phyloP scores from a whole-genome alignment of 2,329 filamentous ascomycete genomes.

The Ilyonectria mors-panacis region DNA sequence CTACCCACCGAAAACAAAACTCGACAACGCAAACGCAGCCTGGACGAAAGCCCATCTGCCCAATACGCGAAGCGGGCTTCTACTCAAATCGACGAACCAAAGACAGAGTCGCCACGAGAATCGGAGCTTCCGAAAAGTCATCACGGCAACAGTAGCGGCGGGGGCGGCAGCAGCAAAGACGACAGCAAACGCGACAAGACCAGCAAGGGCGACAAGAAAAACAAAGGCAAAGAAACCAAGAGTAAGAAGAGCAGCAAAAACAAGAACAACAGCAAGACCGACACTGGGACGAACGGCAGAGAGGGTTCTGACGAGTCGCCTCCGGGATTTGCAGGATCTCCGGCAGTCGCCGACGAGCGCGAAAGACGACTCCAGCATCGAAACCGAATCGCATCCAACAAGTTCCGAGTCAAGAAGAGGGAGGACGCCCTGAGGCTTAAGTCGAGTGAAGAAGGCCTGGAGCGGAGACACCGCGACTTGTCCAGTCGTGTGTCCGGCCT shows the following conservation, averaged over 20 bases:
- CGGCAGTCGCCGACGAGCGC: not conserved
- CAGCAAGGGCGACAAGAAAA: not conserved
- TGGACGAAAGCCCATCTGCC: not conserved
- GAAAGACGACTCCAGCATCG: conserved; percentile 29
- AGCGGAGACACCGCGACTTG: conserved; percentile 34
- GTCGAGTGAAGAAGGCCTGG: conserved; percentile 35
- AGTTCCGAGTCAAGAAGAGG: conserved; percentile 43
- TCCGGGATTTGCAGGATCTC: not conserved
- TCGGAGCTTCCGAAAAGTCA: not conserved
- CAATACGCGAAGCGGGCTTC: not conserved
- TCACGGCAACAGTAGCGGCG: not conserved
- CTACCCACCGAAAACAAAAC: not conserved
- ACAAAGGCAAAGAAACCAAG: not conserved
- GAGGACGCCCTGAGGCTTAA: conserved; percentile 36
- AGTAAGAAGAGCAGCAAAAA: not conserved
- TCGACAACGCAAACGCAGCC: not conserved
- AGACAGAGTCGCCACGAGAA: not conserved
- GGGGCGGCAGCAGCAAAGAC: not conserved
- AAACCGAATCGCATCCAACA: conserved; percentile 46
- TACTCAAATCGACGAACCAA: not conserved
- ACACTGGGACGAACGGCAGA: not conserved
- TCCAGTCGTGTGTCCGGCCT: conserved; percentile 29
- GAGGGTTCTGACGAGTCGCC: not conserved
- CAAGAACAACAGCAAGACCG: not conserved
- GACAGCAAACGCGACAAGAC: not conserved